These are phyloP conservation scores for Zymoseptoria pseudotritici DNA, from an alignment of 2,329 filamentous ascomycete genomes.

Conservation along the genomic window DNA sequence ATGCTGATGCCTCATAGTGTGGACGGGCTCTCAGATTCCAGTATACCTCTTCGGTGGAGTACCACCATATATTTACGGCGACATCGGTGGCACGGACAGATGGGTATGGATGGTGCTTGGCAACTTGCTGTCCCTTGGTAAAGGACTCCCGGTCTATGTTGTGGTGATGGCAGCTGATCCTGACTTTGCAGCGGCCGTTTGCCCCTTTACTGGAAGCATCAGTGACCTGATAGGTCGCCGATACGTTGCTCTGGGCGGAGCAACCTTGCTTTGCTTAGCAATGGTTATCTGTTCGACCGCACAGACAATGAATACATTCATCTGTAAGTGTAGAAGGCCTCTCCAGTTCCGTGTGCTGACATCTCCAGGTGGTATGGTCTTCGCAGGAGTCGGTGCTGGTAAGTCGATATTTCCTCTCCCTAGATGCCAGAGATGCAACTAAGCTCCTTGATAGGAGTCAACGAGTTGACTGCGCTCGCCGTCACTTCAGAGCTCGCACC, in stretches of 20 bases:
- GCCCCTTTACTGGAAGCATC: slow-evolving; percentile 58
- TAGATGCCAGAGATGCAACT: too few relatives aligned
- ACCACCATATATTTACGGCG: slow-evolving; percentile 17
- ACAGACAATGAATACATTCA: too few relatives aligned
- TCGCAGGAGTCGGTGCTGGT: slow-evolving; percentile 59
- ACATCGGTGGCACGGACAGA: slow-evolving; percentile 15
- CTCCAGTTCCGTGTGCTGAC: too few relatives aligned
- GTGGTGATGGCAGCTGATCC: too few relatives aligned
- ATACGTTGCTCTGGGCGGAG: slow-evolving; percentile 52
- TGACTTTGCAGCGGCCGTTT: slow-evolving; percentile 36
- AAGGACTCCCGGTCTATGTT: too few relatives aligned
- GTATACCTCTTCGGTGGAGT: slow-evolving; percentile 39
- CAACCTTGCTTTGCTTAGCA: slow-evolving; percentile 48
- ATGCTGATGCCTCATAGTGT: slow-evolving; percentile 30
- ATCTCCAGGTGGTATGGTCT: slow-evolving; percentile 43
- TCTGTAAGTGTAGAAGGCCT: too few relatives aligned
- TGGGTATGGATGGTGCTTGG: slow-evolving; percentile 42
- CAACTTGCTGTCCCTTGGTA: slow-evolving; percentile 46
- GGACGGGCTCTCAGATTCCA: slow-evolving; percentile 55
- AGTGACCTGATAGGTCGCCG: slow-evolving; percentile 57
- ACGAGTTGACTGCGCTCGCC: slow-evolving; percentile 61
- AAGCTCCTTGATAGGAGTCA: slow-evolving; percentile 34
- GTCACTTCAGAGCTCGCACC: slow-evolving; percentile 62
- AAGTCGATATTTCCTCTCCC: too few relatives aligned
- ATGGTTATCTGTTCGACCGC: too few relatives aligned